These are phyloP conservation scores for Perkinsus olseni DNA, from an alignment of 169 alveolate genomes.

Conservation along the genomic window DNA sequence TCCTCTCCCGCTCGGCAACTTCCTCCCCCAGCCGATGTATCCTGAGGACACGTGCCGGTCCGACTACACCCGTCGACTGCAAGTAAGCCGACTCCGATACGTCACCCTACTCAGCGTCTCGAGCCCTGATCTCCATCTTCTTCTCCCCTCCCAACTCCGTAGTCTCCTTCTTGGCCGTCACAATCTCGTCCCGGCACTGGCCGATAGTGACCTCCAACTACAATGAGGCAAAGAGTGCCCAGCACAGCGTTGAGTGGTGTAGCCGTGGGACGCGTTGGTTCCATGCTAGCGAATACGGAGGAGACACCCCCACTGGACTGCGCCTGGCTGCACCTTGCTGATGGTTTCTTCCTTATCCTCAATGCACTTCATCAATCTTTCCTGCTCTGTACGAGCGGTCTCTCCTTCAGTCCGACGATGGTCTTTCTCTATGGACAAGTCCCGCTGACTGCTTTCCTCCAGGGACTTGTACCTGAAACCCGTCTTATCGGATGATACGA, in stretches of 20 bases:
- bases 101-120: too few relatives aligned
- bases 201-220: not conserved
- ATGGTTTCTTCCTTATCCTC: not conserved
- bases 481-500: too few relatives aligned
- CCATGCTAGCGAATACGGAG: too few relatives aligned
- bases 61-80: not conserved
- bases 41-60: not conserved
- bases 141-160: not conserved
- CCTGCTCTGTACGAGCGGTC: not conserved
- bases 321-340: too few relatives aligned
- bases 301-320: too few relatives aligned
- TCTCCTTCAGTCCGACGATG: not conserved
- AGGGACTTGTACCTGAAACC: not conserved
- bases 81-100: too few relatives aligned
- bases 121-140: not conserved
- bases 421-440: not conserved
- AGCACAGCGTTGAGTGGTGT: too few relatives aligned
- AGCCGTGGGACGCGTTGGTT: too few relatives aligned
- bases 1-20: not conserved
- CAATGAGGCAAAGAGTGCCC: too few relatives aligned
- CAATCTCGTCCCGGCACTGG: not conserved
- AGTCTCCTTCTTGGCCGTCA: not conserved
- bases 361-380: not conserved
- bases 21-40: not conserved
- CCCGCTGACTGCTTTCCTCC: not conserved